Base-by-base conservation (phyloP, 371 early-diverging fungal species). In the Mortierella sp. region DNA sequence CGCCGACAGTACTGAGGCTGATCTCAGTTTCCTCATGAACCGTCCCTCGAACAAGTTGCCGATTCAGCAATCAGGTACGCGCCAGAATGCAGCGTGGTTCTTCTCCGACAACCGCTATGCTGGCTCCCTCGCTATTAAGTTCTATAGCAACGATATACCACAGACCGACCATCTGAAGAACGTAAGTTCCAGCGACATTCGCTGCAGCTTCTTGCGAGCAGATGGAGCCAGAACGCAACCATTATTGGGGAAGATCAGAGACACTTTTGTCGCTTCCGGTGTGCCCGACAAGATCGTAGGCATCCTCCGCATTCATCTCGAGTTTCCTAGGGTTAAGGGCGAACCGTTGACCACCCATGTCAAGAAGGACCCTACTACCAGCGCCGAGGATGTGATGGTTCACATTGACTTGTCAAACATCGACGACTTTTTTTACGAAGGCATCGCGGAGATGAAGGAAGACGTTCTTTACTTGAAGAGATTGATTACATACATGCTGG, bases 11-110 rank as follows among this genome's bases (percentile, higher is more conserved):
- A 35, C 73, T 56, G 32, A 41, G 41, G 72, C 65, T 1, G 83
- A 83, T 71, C 76, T 83, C 55, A 70, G 55, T 27, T 83, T 75
- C 54, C 75, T 83, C 70, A 79, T 58, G 43, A 60, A 71, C 56
- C 72, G 73, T 51, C 76, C 58, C n/a, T n/a, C 74, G 35, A 78
- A 78, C 74, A 79, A 75, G 79, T 71, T 78, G 73, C 58, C 79
- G 44, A 70, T 71, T 41, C 72, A 75, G 48, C 43, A 72, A 43
- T 35, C 71, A 71, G 72, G 73, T 54, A 83, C 83, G 35, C 78
- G 76, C 44, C 83, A 60, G 72, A 76, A 83, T 70, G 75, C 72
- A 21, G 55, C 46, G 55, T 72, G 73, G 83, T 43, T 43, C 43
- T 76, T 75, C 75, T 78, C 72, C 51, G 72, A 77, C 48, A 72